Percentiles rank a stretch among this genome's conserved stretches.
These are phyloP conservation scores for Thuidium tamariscinum DNA, from an alignment of 225 moss, liverwort and hornwort species.

Conservation along the genomic window DNA sequence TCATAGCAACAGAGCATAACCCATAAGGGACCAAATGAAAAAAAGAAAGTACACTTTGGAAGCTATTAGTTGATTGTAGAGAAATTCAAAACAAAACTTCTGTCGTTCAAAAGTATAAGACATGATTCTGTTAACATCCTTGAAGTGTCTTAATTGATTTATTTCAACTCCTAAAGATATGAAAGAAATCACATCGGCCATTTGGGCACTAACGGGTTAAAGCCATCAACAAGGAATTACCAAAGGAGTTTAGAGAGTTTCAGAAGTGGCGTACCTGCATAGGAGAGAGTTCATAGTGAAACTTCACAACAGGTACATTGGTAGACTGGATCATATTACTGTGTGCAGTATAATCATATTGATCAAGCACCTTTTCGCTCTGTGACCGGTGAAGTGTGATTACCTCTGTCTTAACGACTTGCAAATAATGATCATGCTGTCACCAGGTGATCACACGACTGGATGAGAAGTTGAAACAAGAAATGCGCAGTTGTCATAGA, in stretches of 20 bases:
- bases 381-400: constrained; percentile 46
- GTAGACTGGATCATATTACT: constrained; percentile 61
- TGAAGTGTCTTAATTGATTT: background rate
- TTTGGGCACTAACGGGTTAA: background rate
- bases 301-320: constrained; percentile 65
- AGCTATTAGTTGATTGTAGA: background rate
- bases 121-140: background rate
- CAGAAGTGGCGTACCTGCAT: constrained; percentile 46
- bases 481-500: background rate
- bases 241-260: background rate
- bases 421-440: constrained; percentile 80
- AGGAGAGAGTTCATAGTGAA: constrained; percentile 58
- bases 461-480: background rate
- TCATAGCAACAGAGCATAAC: background rate
- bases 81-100: background rate
- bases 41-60: background rate
- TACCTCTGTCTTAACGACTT: constrained; percentile 78
- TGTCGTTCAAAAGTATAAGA: background rate
- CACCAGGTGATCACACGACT: background rate
- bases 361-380: constrained; percentile 44
- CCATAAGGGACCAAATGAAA: background rate
- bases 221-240: background rate
- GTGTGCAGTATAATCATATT: constrained; percentile 72
- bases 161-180: background rate
- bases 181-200: background rate